Base-by-base conservation (phyloP, 768 basidiomycete genomes). In the Lactarius quietus region DNA sequence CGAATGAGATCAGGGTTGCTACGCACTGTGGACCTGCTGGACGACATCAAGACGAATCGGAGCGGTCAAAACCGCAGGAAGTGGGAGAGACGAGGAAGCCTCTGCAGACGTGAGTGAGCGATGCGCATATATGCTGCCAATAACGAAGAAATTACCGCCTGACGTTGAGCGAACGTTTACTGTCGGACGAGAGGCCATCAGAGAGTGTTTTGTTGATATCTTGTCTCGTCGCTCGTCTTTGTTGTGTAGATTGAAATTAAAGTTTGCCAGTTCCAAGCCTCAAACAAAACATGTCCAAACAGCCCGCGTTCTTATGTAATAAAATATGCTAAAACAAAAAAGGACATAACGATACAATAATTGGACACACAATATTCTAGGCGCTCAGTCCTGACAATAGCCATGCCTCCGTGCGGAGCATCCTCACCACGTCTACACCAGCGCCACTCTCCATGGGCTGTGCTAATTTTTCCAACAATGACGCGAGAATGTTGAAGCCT, bases 31-130 rank as follows among this genome's bases (percentile, higher is more conserved):
- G 66, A 99, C 93, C 79, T 95, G 94, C 67, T 92, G 86, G 72
- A 99, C 96, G 70, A 99, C 95, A 85, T 99, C 97, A 76, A 96
- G 87, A 79, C 97, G 86, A 80, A 99, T 98, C 74, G 97, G 96
- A 43, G 96, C 97, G 73, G 94, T 95, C 75, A 99, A 82, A 75
- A 99, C 97, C 73, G 94, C 93, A 59, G 96, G 94, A 72, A 95
- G 90, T 63, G 93, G 91, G 60, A 95, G 87, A 55, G 94, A 96
- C 77, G 85, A 82, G 48, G 93, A 92, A 52, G 90, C 82, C 84
- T 94, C 92, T 92, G 70, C 41, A 35, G 35, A 18, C 6, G 54
- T 18, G 33, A 23, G 54, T 69, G 20, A 62, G 52, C 31, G 62
- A 54, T 45, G 33, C 10, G 48, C 52, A 66, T 62, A 51, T 59